These are phyloP conservation scores for Barnettozyma vustinii DNA, from an alignment of 805 yeast genomes.

Conservation along the genomic window DNA sequence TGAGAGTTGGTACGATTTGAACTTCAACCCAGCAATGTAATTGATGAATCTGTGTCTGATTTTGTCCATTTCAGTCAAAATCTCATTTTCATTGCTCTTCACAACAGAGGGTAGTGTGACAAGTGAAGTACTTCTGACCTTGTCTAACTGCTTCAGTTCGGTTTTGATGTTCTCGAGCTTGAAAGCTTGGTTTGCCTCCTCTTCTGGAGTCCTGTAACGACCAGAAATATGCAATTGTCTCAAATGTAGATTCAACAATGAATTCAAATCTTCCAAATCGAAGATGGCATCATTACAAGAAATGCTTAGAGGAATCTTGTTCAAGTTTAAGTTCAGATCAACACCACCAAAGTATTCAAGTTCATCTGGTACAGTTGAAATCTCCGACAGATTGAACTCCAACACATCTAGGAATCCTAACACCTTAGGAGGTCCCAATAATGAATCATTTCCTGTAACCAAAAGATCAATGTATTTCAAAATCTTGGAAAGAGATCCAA, in stretches of 20 bases:
- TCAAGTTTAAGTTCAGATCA: constrained; percentile 37
- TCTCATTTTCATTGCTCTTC: constrained; percentile 21
- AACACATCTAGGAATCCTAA: constrained; percentile 67
- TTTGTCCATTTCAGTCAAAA: constrained; percentile 18
- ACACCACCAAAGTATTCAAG: constrained; percentile 29
- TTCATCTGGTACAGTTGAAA: constrained; percentile 23
- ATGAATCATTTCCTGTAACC: constrained; percentile 43
- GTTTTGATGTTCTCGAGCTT: constrained; percentile 12
- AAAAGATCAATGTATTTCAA: constrained; percentile 47
- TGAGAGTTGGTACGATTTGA: constrained; percentile 48
- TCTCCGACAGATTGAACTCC: constrained; percentile 49
- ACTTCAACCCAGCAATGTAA: constrained; percentile 40
- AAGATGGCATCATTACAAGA: constrained; percentile 31
- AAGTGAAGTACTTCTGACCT: constrained; percentile 10
- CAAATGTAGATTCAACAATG: constrained; percentile 27
- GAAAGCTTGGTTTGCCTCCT: constrained; percentile 16
- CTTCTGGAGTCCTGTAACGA: constrained; percentile 15
- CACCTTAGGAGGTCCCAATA: constrained; percentile 59
- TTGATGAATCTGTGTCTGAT: constrained; percentile 37
- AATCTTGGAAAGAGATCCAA: constrained; percentile 46
- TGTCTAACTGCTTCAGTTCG: constrained; percentile 15
- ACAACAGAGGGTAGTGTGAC: constrained; percentile 14
- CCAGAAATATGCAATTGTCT: constrained; percentile 20
- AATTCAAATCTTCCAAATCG: constrained; percentile 38
- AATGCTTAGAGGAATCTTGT: constrained; percentile 30